These are phyloP conservation scores for Carex pumila DNA, from an alignment of 176 grass and related monocot species.

Conservation along the genomic window DNA sequence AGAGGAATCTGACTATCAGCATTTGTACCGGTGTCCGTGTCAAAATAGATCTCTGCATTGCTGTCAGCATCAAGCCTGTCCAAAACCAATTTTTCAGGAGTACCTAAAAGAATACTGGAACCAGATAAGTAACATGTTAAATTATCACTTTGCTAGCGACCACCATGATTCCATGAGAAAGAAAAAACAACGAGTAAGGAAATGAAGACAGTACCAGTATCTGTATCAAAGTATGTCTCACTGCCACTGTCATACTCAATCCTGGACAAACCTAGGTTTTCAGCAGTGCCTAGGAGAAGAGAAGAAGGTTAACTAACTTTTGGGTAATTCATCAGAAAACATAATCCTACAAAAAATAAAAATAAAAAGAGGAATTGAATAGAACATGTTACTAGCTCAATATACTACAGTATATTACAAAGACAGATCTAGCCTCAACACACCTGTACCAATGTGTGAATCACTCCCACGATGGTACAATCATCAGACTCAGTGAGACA, in stretches of 20 bases:
- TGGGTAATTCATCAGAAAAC: not conserved
- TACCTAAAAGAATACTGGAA: conserved; percentile 6
- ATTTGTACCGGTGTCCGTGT: not conserved
- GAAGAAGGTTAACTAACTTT: not conserved
- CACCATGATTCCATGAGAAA: not conserved
- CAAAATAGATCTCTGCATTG: not conserved
- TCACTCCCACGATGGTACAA: not conserved
- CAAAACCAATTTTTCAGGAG: not conserved
- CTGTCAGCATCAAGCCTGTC: not conserved
- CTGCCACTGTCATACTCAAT: not conserved
- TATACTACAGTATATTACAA: not conserved
- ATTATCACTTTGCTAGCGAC: not conserved
- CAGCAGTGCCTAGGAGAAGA: not conserved
- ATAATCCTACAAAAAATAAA: not conserved
- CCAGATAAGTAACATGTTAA: not conserved
- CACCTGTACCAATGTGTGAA: not conserved
- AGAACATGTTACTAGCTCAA: not conserved
- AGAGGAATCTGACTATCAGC: conserved; percentile 1
- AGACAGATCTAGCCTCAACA: not conserved
- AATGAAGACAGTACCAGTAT: not conserved
- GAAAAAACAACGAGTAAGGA: not conserved
- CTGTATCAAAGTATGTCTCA: not conserved
- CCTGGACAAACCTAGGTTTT: not conserved
- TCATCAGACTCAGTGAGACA: not conserved
- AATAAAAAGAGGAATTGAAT: not conserved